Conservation (phyloP, 805 yeast species). For the Candida michaelii region DNA sequence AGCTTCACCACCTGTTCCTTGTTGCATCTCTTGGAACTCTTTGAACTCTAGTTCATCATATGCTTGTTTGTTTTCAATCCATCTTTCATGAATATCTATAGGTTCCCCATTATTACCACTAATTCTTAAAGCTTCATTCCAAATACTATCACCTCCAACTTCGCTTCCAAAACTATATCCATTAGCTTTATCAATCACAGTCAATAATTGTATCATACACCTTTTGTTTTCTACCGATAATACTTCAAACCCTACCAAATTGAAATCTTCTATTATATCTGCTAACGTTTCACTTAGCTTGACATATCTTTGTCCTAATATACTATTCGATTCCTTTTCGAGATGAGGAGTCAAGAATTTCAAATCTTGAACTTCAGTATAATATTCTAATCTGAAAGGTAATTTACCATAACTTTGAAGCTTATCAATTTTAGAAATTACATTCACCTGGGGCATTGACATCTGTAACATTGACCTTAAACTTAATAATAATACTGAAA, state of each 20-base stretch:
- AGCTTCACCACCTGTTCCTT: conserved; percentile 24
- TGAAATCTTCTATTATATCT: conserved; percentile 83
- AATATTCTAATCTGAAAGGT: conserved; percentile 80
- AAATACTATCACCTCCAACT: conserved; percentile 92
- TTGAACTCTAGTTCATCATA: conserved; percentile 58
- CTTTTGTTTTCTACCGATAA: conserved; percentile 87
- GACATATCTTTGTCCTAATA: conserved; percentile 60
- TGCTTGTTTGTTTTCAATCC: conserved; percentile 82
- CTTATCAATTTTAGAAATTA: conserved; percentile 86
- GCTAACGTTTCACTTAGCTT: conserved; percentile 74
- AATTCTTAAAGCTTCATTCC: conserved; percentile 95
- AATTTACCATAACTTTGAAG: conserved; percentile 73
- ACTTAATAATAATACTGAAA: conserved; percentile 76
- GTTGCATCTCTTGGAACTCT: conserved; percentile 43
- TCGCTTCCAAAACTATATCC: conserved; percentile 96
- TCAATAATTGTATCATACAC: conserved; percentile 81
- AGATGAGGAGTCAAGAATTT: conserved; percentile 64
- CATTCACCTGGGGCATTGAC: conserved; percentile 91
- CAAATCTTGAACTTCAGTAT: conserved; percentile 90
- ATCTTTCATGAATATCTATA: conserved; percentile 86
- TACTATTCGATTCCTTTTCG: conserved; percentile 68
- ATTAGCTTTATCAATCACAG: conserved; percentile 82
- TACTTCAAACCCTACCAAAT: conserved; percentile 85
- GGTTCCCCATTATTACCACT: conserved; percentile 54
- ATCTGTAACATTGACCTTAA: conserved; percentile 90